Percentiles rank a stretch among this genome's conserved stretches.
Evolutionary conservation across 1,284 basidiomycete species (phyloP).

Genomic region (Naganishia sp.): DNA sequence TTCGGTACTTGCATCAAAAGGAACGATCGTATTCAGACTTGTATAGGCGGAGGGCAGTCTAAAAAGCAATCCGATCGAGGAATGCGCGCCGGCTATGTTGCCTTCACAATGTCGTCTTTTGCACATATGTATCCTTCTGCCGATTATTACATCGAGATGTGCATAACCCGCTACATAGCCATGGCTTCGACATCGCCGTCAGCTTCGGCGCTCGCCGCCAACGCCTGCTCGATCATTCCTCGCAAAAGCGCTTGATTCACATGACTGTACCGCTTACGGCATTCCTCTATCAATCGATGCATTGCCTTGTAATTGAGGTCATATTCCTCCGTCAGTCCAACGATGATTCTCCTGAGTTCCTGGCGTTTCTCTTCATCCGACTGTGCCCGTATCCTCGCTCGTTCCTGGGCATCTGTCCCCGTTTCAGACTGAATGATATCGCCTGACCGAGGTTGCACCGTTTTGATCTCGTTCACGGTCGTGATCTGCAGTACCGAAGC

Average conservation of each 20-base stretch:
- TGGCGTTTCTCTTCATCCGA: constrained; percentile 19
- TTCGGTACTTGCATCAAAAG: not conserved
- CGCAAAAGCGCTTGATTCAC: constrained; percentile 22
- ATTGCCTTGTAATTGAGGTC: constrained; percentile 21
- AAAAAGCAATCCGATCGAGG: not conserved
- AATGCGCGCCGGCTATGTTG: no score
- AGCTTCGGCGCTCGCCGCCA: constrained; percentile 8
- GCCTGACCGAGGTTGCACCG: not conserved
- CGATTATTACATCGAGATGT: not conserved
- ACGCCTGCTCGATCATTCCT: constrained; percentile 18
- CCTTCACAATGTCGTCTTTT: no score
- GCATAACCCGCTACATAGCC: not conserved
- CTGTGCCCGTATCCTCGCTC: not conserved
- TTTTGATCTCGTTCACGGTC: not conserved
- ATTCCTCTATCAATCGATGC: constrained; percentile 22
- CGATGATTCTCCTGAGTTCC: constrained; percentile 16
- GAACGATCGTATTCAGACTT: constrained; percentile 9
- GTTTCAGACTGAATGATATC: no score
- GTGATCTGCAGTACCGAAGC: not conserved
- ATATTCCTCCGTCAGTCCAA: constrained; percentile 15
- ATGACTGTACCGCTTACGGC: constrained; percentile 11
- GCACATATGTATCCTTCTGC: no score
- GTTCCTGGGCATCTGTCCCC: not conserved
- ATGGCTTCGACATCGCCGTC: not conserved
- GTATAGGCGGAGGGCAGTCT: not conserved